Conservation (phyloP, 2,329 filamentous ascomycete species). For the Ophiostoma novo-ulmi region DNA sequence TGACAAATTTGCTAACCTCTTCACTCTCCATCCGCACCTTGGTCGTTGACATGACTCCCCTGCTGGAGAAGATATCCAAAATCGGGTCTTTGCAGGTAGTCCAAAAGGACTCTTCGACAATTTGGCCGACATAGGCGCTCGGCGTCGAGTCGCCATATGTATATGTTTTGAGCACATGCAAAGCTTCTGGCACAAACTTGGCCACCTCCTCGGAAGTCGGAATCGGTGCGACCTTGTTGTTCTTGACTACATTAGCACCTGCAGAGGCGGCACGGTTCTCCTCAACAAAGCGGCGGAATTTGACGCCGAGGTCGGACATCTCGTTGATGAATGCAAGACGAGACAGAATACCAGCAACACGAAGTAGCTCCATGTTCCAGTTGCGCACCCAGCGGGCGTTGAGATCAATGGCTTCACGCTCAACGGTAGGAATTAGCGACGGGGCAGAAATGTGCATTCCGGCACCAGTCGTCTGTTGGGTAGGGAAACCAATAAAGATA, state of each 20-base stretch:
- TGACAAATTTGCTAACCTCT: conserved; percentile 66
- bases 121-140: conserved; percentile 72
- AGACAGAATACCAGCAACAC: conserved; percentile 83
- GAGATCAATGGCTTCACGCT: conserved; percentile 92
- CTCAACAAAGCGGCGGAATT: conserved; percentile 43
- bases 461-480: conserved; percentile 90
- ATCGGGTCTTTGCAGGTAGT: conserved; percentile 75
- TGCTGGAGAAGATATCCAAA: conserved; percentile 83
- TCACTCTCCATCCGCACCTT: conserved; percentile 71
- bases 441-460: conserved; percentile 93
- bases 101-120: conserved; percentile 95
- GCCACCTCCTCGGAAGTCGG: conserved; percentile 56
- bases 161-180: conserved; percentile 82
- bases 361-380: conserved; percentile 92
- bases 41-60: conserved; percentile 78
- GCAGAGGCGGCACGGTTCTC: conserved; percentile 26
- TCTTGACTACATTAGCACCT: not conserved
- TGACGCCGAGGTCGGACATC: conserved; percentile 68
- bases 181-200: conserved; percentile 67
- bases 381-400: conserved; percentile 91
- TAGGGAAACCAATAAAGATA: conserved; percentile 96
- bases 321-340: conserved; percentile 83
- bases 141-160: conserved; percentile 87
- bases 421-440: conserved; percentile 93
- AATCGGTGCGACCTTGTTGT: conserved; percentile 10